Base-by-base conservation (phyloP, 176 grass and related monocot species). In the Tillandsia fasciculata region DNA sequence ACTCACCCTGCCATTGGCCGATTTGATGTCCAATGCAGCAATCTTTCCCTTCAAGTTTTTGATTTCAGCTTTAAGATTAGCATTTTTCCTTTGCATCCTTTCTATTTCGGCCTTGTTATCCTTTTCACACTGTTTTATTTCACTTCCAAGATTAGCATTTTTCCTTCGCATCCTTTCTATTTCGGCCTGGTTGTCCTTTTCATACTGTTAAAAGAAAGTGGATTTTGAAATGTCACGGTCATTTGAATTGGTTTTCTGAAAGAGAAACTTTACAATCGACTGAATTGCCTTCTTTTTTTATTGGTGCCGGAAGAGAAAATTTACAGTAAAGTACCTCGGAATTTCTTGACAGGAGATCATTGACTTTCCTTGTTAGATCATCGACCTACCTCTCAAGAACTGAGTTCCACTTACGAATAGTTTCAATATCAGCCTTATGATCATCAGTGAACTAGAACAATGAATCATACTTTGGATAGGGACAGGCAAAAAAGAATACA, bases 371-470 rank as follows among this genome's bases (percentile, higher is more conserved):
- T 69, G 65, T 11, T 23, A 77, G 75, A 69, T 77, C 75, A 69
- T 77, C 64, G 22, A 77, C 28, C 51, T 77, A 70, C 49, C 2
- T 77, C 52, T 77, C 23, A 77, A 77, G 75, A 77, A 69, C 65
- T 48, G 52, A 77, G 63, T 70, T 77, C 51, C 65, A 70, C 28
- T 70, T 77, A 51, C 49, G 48, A 27, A 70, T 28, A 54, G 65
- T 53, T 77, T 77, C 52, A 49, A 56, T 59, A 48, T 70, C 33
- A 42, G 33, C 27, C 2, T 27, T 22, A 7, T 22, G 29, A 69
- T 63, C 29, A 42, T 70, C 52, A 59, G 65, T 77, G 65, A 59
- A 70, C 49, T 67, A 69, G 52, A 10, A 77, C 64, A 69, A 68
- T 33, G 63, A 20, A 77, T 20, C 61, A 68, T 77, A 53, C 15